Base-by-base conservation (phyloP, 164 flowering plant species). In the Piper betle region DNA sequence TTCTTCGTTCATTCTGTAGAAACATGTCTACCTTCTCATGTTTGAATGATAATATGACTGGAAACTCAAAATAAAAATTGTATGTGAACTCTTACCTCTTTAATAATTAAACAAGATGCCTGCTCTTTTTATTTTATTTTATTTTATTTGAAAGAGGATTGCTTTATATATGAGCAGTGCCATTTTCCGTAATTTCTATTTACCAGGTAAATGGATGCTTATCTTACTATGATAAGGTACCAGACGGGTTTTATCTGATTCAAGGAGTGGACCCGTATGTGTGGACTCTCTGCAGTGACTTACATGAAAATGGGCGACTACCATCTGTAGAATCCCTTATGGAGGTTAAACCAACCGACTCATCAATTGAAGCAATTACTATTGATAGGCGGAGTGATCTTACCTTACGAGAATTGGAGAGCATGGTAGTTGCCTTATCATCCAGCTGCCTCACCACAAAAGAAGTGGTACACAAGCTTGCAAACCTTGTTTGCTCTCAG, bases 221-320 rank as follows among this genome's bases (percentile, higher is more conserved):
- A 55, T 94, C 97, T 58, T 94, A 94, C 73, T 79, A 67, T 57
- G 97, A 91, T 72, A 86, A 78, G 74, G 66, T 91, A 68, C 95
- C 91, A 41, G 96, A 94, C 84, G 97, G 93, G 46, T 94, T 94
- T 77, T 88, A 91, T 72, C 61, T 78, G 63, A 83, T 94, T 55
- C 71, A 83, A 66, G 99, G 99, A 64, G 79, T 94, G 81, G 82
- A 86, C 79, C 89, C 97, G 2, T 88, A 86, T 78, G 82, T 91
- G 17, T 94, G 97, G 99, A 79, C 84, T 50, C 68, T 91, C 17
- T 91, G 96, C 77, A 78, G 80, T 59, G 94, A 91, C 73, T 67
- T 81, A 56, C 86, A 84, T 62, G 97, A 94, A 62, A 77, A 68
- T 84, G 93, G 96, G 52, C 87, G 91, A 39, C 77, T 94, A 43